Evolutionary conservation across 768 basidiomycete genomes (phyloP).

Genomic region (Chalciporus piperatus): DNA sequence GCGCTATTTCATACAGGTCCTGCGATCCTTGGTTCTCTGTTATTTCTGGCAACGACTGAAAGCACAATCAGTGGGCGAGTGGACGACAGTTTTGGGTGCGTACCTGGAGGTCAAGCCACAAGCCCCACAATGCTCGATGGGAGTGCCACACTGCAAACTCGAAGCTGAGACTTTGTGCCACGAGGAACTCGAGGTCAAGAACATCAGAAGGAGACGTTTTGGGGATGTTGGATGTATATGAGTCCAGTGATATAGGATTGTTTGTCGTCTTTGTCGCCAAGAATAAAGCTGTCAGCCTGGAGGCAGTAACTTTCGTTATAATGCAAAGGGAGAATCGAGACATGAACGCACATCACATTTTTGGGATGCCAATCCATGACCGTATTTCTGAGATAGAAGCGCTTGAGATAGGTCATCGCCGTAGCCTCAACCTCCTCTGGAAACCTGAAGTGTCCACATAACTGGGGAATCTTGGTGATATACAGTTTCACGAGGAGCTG

Average conservation of each 20-base stretch:
- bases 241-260: conserved; percentile 82
- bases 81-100: conserved; percentile 10
- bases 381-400: conserved; percentile 96
- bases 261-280: conserved; percentile 98
- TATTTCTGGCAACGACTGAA: conserved; percentile 56
- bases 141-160: conserved; percentile 95
- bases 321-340: background rate
- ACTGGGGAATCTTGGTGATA: conserved; percentile 76
- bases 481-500: conserved; percentile 87
- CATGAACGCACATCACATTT: conserved; percentile 83
- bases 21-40: conserved; percentile 46
- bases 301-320: background rate
- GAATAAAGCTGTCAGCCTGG: conserved; percentile 92
- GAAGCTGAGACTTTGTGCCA: conserved; percentile 91
- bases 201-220: conserved; percentile 81
- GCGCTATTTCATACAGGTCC: conserved; percentile 62
- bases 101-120: conserved; percentile 88
- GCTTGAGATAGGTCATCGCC: conserved; percentile 86
- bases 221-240: conserved; percentile 80
- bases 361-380: conserved; percentile 99
- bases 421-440: conserved; percentile 94
- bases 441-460: conserved; percentile 83
- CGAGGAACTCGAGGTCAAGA: conserved; percentile 91
- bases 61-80: conserved; percentile 9
- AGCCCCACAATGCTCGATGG: conserved; percentile 83